Evolutionary conservation across 768 basidiomycete genomes (phyloP).

Genomic region (Rhodocollybia butyracea): DNA sequence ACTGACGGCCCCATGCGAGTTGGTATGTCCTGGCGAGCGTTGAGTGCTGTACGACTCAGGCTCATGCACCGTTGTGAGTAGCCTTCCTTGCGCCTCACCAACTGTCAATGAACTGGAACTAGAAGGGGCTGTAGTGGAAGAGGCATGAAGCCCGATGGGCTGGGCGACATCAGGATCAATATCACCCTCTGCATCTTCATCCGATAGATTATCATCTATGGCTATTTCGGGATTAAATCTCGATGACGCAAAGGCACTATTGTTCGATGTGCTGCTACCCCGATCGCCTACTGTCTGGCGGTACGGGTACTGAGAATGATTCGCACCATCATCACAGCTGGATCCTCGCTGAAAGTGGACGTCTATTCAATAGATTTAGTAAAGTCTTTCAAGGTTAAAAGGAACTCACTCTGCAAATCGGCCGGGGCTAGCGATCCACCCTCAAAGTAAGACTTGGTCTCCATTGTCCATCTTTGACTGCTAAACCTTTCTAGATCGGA

Average conservation of each 20-base stretch:
- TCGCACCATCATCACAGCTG: background rate
- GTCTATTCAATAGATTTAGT: background rate
- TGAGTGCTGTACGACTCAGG: background rate
- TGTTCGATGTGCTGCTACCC: background rate
- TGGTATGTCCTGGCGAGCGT: background rate
- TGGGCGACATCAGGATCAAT: slow-evolving; percentile 6
- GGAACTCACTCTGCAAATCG: background rate
- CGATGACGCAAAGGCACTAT: background rate
- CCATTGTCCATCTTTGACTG: background rate
- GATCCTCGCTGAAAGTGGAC: background rate
- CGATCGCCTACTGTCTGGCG: background rate
- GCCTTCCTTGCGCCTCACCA: background rate
- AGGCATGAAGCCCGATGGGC: background rate
- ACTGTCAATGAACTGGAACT: background rate
- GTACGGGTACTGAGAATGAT: background rate
- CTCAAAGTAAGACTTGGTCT: background rate
- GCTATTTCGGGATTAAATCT: slow-evolving; percentile 4
- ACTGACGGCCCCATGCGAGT: background rate
- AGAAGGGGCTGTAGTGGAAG: background rate
- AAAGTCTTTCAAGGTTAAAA: background rate
- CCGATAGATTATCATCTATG: slow-evolving; percentile 3
- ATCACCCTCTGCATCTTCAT: slow-evolving; percentile 10
- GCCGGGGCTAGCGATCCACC: background rate
- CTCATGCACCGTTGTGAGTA: background rate
- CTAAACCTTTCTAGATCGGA: background rate